Evolutionary conservation across 2,329 filamentous ascomycete species (phyloP), one percentile per base, ranked within the genome.

Genomic region (Aureobasidium melanogenum): DNA sequence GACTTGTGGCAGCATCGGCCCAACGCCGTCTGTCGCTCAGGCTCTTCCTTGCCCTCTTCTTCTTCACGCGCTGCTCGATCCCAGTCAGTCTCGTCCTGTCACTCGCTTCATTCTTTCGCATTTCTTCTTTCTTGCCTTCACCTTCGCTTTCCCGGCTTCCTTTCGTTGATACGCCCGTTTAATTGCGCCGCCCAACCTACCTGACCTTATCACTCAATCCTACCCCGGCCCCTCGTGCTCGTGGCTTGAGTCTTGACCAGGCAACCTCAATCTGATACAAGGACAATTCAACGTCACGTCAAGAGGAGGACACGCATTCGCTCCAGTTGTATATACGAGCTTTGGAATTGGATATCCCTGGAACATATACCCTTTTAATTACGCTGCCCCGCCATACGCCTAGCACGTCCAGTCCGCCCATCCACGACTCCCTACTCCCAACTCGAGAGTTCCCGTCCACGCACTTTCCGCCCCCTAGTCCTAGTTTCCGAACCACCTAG

Each of bases 291-390:
- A 56, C 52, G 41, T 22, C 48, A 54, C 54, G 15, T 47, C 26
- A 58, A 58, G 54, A 58, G 54, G 54, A 58, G 54, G 54, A 58
- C 30, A 47, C 54, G 22, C 36, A 43, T 56, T 32, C n/a, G 52
- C 38, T 56, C 38, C 39, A 47, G 54, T 46, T 59, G 56, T 59
- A 59, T 39, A 59, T 59, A 59, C 44, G 39, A 32, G 26, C 54
- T 41, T 46, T 32, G 8, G 15, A 39, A 47, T 57, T 57, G 54
- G 54, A 47, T 57, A 57, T 47, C 17, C 54, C 39, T 48, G 54
- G 28, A 57, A 47, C 54, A 57, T 47, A 57, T 57, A 57, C 30
- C 54, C 52, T 44, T 57, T 57, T 57, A 57, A 57, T 57, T 57
- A 57, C 54, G 41, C 54, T 22, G 41, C 41, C 54, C 54, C 41